Conservation (phyloP, 805 yeast genomes). For the Candida stauntonica region DNA sequence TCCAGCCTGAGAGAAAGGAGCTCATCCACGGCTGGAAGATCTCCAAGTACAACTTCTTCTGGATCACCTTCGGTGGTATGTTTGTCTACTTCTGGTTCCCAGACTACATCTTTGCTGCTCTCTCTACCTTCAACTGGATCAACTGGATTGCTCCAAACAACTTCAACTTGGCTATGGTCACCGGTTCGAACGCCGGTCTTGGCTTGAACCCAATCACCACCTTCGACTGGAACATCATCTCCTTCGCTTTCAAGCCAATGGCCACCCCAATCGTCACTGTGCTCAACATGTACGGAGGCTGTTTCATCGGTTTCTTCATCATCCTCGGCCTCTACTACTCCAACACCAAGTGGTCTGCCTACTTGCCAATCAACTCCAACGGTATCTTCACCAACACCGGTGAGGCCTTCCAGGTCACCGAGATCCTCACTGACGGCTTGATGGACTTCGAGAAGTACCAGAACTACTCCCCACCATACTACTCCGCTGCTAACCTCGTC, state of each 20-base stretch:
- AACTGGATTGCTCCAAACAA: constrained; percentile 54
- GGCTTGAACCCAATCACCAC: constrained; percentile 52
- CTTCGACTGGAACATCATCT: constrained; percentile 46
- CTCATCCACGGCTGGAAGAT: constrained; percentile 32
- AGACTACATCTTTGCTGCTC: constrained; percentile 37
- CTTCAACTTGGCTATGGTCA: constrained; percentile 41
- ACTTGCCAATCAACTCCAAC: constrained; percentile 43
- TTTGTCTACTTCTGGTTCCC: constrained; percentile 45
- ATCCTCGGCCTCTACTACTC: constrained; percentile 37
- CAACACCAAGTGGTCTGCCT: constrained; percentile 36
- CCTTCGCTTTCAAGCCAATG: constrained; percentile 30
- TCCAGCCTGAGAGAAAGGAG: constrained; percentile 33
- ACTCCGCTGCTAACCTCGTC: constrained; percentile 57
- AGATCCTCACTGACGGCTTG: constrained; percentile 41
- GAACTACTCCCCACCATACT: constrained; percentile 60
- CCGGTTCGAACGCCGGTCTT: constrained; percentile 43
- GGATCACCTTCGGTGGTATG: constrained; percentile 29
- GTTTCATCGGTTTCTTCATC: constrained; percentile 29
- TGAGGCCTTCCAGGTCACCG: constrained; percentile 40
- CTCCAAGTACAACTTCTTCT: constrained; percentile 32
- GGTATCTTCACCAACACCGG: constrained; percentile 50
- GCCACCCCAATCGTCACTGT: constrained; percentile 41
- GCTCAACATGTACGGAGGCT: constrained; percentile 31
- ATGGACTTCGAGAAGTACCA: constrained; percentile 46
- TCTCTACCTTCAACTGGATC: constrained; percentile 49